Evolutionary conservation across 345 rosid genomes (phyloP).

Genomic region (Kandelia obovata): DNA sequence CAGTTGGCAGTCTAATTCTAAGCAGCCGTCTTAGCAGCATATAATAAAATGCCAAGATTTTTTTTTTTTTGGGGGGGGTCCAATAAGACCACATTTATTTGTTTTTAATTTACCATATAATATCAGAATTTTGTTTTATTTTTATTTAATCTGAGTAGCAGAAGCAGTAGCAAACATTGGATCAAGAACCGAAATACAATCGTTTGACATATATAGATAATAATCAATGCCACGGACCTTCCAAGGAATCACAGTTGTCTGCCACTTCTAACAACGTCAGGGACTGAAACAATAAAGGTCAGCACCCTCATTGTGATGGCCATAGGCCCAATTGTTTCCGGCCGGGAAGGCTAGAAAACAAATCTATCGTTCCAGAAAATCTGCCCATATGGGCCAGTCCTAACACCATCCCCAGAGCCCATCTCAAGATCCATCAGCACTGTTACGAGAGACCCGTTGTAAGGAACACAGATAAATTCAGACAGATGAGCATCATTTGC

Average conservation of each 20-base stretch:
- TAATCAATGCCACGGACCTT: constrained; percentile 16
- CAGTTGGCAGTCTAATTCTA: too few relatives aligned
- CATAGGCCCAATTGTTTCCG: constrained; percentile 36
- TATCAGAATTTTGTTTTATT: too few relatives aligned
- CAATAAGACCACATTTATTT: too few relatives aligned
- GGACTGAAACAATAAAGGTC: constrained; percentile 31
- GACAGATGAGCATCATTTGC: too few relatives aligned
- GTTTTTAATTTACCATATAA: too few relatives aligned
- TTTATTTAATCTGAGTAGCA: too few relatives aligned
- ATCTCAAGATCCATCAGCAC: constrained; percentile 38
- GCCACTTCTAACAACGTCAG: constrained; percentile 32
- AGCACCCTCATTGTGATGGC: constrained; percentile 33
- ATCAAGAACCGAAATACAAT: too few relatives aligned
- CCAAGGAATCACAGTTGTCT: constrained; percentile 34
- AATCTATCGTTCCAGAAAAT: constrained; percentile 22
- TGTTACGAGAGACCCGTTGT: constrained; percentile 13
- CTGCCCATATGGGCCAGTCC: constrained; percentile 22
- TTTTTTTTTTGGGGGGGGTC: too few relatives aligned
- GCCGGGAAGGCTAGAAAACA: constrained; percentile 28
- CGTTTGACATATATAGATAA: too few relatives aligned
- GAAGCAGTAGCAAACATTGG: too few relatives aligned
- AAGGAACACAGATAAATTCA: constrained; percentile 10
- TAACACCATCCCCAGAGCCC: constrained; percentile 32
- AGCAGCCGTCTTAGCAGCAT: too few relatives aligned
- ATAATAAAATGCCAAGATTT: too few relatives aligned